phyloP scores from a whole-genome alignment of 495 filamentous ascomycete genomes.

The Thozetella sp. region DNA sequence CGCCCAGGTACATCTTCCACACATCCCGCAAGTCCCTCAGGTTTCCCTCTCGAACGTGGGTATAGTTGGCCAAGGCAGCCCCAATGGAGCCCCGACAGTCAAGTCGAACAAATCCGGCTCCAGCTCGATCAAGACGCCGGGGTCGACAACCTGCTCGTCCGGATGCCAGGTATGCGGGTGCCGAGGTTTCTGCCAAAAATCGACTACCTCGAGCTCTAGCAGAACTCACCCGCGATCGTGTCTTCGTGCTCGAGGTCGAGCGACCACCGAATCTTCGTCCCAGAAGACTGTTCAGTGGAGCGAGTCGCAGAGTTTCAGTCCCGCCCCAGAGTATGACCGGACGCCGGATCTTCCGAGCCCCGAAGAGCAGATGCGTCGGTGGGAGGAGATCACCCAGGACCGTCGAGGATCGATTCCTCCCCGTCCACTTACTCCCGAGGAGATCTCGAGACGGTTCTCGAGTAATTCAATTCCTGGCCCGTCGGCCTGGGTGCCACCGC shows the following conservation, averaged over 20 bases:
- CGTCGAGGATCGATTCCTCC: not conserved
- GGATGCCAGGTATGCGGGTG: not conserved
- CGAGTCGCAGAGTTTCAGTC: not conserved
- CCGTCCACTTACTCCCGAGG: not conserved
- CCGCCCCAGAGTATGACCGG: not conserved
- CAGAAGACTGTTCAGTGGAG: conserved; percentile 1
- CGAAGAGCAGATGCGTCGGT: not conserved
- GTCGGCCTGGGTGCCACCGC: not conserved
- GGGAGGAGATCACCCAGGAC: not conserved
- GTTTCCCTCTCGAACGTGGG: not conserved
- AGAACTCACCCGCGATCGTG: not conserved
- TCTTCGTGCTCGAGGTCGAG: not conserved
- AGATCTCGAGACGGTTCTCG: not conserved
- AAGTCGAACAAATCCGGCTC: not conserved
- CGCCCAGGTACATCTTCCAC: not conserved
- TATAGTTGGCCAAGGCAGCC: not conserved
- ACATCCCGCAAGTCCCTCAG: not conserved
- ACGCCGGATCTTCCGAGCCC: not conserved
- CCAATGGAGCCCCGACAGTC: not conserved
- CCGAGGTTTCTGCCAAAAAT: not conserved
- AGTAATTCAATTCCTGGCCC: not conserved
- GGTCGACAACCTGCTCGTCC: not conserved
- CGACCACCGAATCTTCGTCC: not conserved
- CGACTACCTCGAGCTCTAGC: not conserved
- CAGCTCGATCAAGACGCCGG: not conserved